Conservation (phyloP, 139 green algal genomes). For the Tetraselmis striata region DNA sequence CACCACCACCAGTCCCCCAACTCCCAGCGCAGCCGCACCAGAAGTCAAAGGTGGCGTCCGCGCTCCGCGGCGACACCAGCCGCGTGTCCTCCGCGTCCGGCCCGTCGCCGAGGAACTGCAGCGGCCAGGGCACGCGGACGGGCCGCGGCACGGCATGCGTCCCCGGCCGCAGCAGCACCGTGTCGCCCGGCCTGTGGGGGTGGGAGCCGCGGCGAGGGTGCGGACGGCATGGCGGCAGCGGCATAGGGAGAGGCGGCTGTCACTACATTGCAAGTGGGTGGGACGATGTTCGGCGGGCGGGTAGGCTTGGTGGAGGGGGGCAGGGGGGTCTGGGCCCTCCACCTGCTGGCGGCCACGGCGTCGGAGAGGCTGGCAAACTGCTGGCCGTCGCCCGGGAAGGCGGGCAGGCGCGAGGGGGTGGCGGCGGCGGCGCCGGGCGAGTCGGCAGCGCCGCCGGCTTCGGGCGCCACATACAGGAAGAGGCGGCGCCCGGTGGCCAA, state of each 20-base stretch:
- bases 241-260: too few species aligned
- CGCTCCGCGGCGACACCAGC: slow-evolving; percentile 9
- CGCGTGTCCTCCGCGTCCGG: slow-evolving; percentile 17
- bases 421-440: background rate
- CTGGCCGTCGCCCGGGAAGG: background rate
- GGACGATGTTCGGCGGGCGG: too few species aligned
- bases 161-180: background rate
- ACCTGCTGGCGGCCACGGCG: slow-evolving; percentile 29
- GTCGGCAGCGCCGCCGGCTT: background rate
- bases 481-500: slow-evolving; percentile 19
- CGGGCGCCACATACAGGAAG: slow-evolving; percentile 18
- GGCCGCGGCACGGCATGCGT: background rate
- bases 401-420: background rate
- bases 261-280: too few species aligned
- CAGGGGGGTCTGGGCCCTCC: too few species aligned
- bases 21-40: background rate
- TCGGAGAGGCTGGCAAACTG: background rate
- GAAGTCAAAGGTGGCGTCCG: slow-evolving; percentile 26
- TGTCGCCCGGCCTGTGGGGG: background rate
- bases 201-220: too few species aligned
- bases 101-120: slow-evolving; percentile 26
- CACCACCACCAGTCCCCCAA: background rate
- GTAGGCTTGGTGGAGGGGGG: too few species aligned
- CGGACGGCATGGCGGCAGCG: too few species aligned
- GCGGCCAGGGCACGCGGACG: slow-evolving; percentile 17